Conservation (phyloP, 352 stramenopile species). For the Pythium periplocum region DNA sequence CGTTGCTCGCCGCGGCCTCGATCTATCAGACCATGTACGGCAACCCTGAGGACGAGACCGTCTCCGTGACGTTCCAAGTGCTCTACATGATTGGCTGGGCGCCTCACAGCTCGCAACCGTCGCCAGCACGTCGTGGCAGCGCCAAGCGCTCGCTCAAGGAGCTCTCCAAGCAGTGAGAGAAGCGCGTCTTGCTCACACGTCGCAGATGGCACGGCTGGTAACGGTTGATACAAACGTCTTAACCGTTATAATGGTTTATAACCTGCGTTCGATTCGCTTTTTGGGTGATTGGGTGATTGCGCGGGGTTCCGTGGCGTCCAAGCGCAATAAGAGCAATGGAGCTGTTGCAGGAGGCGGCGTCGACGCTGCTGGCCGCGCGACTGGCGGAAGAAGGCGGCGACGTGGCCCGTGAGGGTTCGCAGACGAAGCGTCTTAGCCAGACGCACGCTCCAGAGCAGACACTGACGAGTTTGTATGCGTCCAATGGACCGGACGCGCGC, state of each 20-base stretch:
- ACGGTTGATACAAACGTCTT: too few species aligned
- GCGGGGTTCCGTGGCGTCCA: background rate
- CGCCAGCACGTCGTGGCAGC: constrained; percentile 82
- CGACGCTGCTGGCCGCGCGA: constrained; percentile 9
- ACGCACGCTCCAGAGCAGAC: too few species aligned
- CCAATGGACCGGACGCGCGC: too few species aligned
- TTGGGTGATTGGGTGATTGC: constrained; percentile 16
- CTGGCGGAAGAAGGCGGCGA: constrained; percentile 5
- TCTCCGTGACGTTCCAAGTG: constrained; percentile 95
- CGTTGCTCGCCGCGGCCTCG: constrained; percentile 90
- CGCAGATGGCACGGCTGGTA: background rate
- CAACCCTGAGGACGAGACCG: constrained; percentile 64
- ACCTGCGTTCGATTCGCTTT: background rate
- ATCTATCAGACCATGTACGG: constrained; percentile 95
- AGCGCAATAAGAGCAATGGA: background rate
- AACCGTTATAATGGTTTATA: background rate
- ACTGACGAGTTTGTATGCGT: too few species aligned
- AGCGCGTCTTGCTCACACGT: constrained; percentile 8
- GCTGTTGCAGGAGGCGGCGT: constrained; percentile 8
- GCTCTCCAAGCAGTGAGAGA: constrained; percentile 27
- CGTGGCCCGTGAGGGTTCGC: too few species aligned
- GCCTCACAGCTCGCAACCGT: constrained; percentile 92
- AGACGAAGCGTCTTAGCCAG: too few species aligned
- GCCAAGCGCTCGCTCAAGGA: constrained; percentile 79
- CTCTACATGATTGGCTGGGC: constrained; percentile 99